phyloP scores from a whole-genome alignment of 2,329 filamentous ascomycete genomes.

The Lachnellula cervina region DNA sequence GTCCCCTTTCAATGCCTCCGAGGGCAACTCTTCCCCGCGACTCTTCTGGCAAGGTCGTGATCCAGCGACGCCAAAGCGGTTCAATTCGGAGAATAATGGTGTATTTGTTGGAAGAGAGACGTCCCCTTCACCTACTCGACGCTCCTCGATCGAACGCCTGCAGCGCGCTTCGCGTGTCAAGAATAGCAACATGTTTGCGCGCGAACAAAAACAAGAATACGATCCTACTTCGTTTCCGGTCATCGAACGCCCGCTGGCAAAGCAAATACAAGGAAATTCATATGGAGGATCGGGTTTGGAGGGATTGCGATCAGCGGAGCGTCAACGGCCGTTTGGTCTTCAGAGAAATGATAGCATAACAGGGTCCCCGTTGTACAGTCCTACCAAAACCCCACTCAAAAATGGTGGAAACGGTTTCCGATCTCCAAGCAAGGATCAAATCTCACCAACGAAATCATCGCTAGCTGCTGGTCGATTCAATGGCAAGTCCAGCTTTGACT shows the following conservation, averaged over 20 bases:
- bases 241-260: slow-evolving; percentile 77
- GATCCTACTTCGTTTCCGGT: slow-evolving; percentile 73
- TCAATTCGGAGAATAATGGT: slow-evolving; percentile 71
- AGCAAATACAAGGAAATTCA: slow-evolving; percentile 66
- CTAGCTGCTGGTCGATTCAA: slow-evolving; percentile 65
- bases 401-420: slow-evolving; percentile 21
- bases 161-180: slow-evolving; percentile 93
- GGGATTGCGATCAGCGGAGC: slow-evolving; percentile 48
- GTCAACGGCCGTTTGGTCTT: slow-evolving; percentile 39
- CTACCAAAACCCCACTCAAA: slow-evolving; percentile 38
- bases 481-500: slow-evolving; percentile 58
- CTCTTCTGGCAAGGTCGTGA: slow-evolving; percentile 83
- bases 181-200: slow-evolving; percentile 95
- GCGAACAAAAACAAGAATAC: slow-evolving; percentile 89
- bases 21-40: slow-evolving; percentile 66
- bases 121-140: slow-evolving; percentile 63
- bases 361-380: slow-evolving; percentile 53
- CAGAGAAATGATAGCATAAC: slow-evolving; percentile 55
- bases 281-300: slow-evolving; percentile 55
- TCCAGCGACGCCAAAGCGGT: slow-evolving; percentile 60
- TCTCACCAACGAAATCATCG: slow-evolving; percentile 85
- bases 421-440: slow-evolving; percentile 63
- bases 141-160: slow-evolving; percentile 90
- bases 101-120: slow-evolving; percentile 52
- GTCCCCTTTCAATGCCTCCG: slow-evolving; percentile 60